Percentiles rank a stretch among this genome's conserved stretches.
phyloP scores from a whole-genome alignment of 129 eudicot genomes.

The Logfia minima region DNA sequence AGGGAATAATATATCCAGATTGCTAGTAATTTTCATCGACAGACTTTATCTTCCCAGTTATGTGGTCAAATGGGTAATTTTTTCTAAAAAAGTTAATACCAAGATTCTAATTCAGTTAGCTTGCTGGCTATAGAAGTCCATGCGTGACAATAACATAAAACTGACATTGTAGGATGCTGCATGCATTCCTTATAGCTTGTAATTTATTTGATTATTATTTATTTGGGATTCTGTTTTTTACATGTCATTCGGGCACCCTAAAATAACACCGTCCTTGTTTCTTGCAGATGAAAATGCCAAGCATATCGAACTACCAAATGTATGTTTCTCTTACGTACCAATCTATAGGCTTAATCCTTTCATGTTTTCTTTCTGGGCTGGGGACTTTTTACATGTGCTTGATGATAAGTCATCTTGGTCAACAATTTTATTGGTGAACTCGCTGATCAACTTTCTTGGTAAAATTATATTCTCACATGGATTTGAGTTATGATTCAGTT shows the following conservation, averaged over 20 bases:
- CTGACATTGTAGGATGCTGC: constrained; percentile 4
- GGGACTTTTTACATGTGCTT: background rate
- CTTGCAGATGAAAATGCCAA: constrained; percentile 57
- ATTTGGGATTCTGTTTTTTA: background rate
- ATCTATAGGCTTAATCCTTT: background rate
- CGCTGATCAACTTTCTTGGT: constrained; percentile 1
- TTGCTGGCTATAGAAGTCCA: background rate
- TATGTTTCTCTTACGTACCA: constrained; percentile 27
- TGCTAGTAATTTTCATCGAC: background rate
- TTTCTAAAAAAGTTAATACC: too few species aligned
- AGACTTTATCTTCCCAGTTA: background rate
- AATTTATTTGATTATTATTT: background rate
- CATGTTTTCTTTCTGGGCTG: background rate
- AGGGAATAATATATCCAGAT: background rate
- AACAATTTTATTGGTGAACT: background rate
- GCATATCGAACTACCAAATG: constrained; percentile 48
- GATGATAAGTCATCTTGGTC: background rate
- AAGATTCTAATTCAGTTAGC: constrained; percentile 1
- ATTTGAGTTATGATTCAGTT: constrained; percentile 46
- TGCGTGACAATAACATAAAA: background rate
- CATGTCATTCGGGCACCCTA: constrained; percentile 14
- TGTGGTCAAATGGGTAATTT: background rate
- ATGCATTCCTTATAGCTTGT: background rate
- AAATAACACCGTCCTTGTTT: constrained; percentile 22
- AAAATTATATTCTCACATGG: background rate